These are phyloP conservation scores for Wickerhamiella bombiphila DNA, from an alignment of 805 yeast species.

Conservation along the genomic window DNA sequence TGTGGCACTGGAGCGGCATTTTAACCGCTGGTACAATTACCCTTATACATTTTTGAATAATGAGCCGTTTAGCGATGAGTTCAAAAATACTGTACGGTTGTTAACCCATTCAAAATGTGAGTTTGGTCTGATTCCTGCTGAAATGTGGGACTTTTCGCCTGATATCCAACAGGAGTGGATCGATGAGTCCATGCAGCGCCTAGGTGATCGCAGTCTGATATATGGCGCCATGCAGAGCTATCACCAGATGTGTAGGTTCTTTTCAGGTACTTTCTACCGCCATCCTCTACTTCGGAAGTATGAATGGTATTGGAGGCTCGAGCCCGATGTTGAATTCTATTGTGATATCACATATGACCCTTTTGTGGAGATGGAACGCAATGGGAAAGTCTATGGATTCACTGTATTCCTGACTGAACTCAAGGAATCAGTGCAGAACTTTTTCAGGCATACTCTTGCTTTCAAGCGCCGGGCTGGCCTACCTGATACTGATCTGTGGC, in stretches of 20 bases:
- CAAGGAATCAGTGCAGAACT: constrained; percentile 65
- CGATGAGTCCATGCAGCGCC: constrained; percentile 47
- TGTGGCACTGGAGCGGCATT: constrained; percentile 63
- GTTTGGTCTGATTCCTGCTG: constrained; percentile 49
- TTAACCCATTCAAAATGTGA: constrained; percentile 49
- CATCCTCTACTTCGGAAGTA: constrained; percentile 55
- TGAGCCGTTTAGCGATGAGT: constrained; percentile 51
- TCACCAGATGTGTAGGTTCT: constrained; percentile 88
- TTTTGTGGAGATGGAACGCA: constrained; percentile 57
- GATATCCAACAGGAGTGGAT: constrained; percentile 30
- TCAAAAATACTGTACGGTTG: constrained; percentile 36
- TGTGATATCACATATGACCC: constrained; percentile 93
- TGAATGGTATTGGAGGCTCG: constrained; percentile 95
- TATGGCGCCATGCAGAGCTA: constrained; percentile 73
- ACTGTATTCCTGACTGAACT: constrained; percentile 66
- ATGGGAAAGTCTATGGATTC: constrained; percentile 68
- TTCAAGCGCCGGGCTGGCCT: constrained; percentile 34
- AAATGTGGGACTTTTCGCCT: constrained; percentile 58
- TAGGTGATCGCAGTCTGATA: constrained; percentile 72
- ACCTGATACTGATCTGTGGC: constrained; percentile 22
- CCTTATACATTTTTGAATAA: constrained; percentile 85
- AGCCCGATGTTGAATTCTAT: constrained; percentile 77
- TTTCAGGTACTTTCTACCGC: constrained; percentile 66
- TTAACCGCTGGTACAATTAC: constrained; percentile 85
- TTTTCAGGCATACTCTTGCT: constrained; percentile 57